Base-by-base conservation (phyloP, 2,329 filamentous ascomycete species). In the Exophiala lecanii-corni region DNA sequence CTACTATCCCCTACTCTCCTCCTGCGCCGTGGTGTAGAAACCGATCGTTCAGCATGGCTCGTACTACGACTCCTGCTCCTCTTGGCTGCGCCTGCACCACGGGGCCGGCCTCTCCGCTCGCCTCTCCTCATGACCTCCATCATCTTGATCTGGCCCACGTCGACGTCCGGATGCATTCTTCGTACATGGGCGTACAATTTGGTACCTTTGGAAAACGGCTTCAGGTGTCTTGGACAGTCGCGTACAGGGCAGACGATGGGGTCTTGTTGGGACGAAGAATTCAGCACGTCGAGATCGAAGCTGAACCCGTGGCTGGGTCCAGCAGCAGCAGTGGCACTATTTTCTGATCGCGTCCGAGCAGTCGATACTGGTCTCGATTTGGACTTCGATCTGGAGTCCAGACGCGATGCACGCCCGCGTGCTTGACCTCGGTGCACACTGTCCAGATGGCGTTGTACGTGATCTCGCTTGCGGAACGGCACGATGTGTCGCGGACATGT, bases 111-210 rank as follows among this genome's bases (percentile, higher is more conserved):
- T 39, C 53, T 43, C 5, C 35, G 39, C 25, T 54, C 51, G 3
- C 49, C 46, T 12, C 51, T 33, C 12, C 44, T 43, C 17, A 17
- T 36, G 5, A 13, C 32, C 36, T 54, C 45, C 36, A 38, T 23
- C 35, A 19, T 41, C 41, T 55, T 55, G 12, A 55, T 25, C 23
- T 45, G 25, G 18, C 44, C 39, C 3, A 55, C 45, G 46, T 57
- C 54, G 3, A 56, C 41, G 7, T 57, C 46, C 3, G 54, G 52
- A 43, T 57, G 55, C 28, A 47, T 50, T 12, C 45, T 42, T 41
- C 52, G 31, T 17, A 57, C 48, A 34, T 57, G 55, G 9, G 47
- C 35, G 37, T 57, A 57, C 19, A 57, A 41, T 15, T 39, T 43
- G 26, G 43, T 45, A 4, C 43, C 41, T n/a, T 41, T 40, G 6